Evolutionary conservation across 2,329 filamentous ascomycete genomes (phyloP), one percentile per base, ranked within the genome.

Genomic region (Furcasterigmium sp.): DNA sequence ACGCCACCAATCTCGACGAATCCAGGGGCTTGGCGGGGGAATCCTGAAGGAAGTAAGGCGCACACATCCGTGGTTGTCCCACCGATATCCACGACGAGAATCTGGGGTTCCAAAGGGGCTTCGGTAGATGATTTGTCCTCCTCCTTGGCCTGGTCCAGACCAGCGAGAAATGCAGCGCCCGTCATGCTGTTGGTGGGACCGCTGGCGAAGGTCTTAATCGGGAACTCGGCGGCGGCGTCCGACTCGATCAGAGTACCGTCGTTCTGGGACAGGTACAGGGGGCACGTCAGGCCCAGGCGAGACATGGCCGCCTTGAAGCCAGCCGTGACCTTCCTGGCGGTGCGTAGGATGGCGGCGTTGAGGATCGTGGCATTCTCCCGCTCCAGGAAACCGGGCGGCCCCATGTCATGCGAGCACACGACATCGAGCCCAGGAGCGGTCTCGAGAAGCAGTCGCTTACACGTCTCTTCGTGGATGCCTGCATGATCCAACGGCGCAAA

Each of bases 21-120:
- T 0, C 73, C 75, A 0, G 76, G 69, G 4, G 79, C 76, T 48
- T 81, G 77, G 17, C 78, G 68, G 0, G 79, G 79, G 37, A 81
- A 81, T 0, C 79, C 79, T 3, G 72, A 78, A 0, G 75, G 70
- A 2, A 80, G 62, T 3, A 83, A 56, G 1, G 76, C 66, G 20
- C 78, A 77, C 8, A 81, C 72, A 55, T 83, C 79, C 3, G 76
- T 77, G 0, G 78, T 82, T 0, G 79, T 82, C 14, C 78, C 78
- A 8, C 79, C 78, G 21, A 82, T 70, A 50, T 82, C 78, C 3
- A 80, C 68, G 0, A 80, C 75, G 35, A 80, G 51, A 1, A 67
- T 39, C 29, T 66, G 63, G 2, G 61, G 59, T 18, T 57, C 50
- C 13, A 25, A 41, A 0, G 20, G 20, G 2, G 29, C 14, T 14